Base-by-base conservation (phyloP, 805 yeast genomes). In the Brettanomyces anomalus region DNA sequence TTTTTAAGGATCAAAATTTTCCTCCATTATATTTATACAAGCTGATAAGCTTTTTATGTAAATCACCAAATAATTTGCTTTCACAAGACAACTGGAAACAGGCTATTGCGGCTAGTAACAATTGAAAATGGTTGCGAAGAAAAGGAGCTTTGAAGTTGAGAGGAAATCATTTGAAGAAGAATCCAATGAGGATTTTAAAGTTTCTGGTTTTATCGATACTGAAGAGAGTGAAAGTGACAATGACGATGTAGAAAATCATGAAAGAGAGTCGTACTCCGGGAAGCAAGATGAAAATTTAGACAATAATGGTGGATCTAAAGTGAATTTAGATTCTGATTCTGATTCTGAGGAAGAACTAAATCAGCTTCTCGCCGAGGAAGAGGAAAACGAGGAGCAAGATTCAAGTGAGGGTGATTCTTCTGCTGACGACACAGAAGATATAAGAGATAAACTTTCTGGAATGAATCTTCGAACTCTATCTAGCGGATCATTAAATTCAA, bases 331-430 rank as follows among this genome's bases (percentile, higher is more conserved):
- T 16, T 58, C 51, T 1, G 71, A 62, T 2, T 67, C 57, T 6
- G 81, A 76, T 46, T 71, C 76, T 6, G 87, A 80, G 48, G 81
- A 73, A 4, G 88, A 81, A 52, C 66, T 80, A 46, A 79, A 81
- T 53, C 61, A 65, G 40, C 64, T 82, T n/a, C 57, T 81, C 35
- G 36, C 34, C 24, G 61, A 46, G 4, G 59, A 64, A 17, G 68
- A 58, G 8, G 70, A 60, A 3, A 76, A 51, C n/a, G 56, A 45
- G 26, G 57, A 57, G 15, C 63, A 66, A 36, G 62, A 71, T 20
- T 69, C 66, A 40, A 73, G 72, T 17, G 79, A 74, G 30, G 80
- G 74, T 52, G 77, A 79, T 19, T 18, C 21, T 13, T 31, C 24
- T 11, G 47, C 37, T 28, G 47, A 40, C 17, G 78, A 72, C 39